Percentiles rank a stretch among this genome's conserved stretches.
Conservation (phyloP, 2,329 filamentous ascomycete species). For the Aspergillus pseudoterreus region DNA sequence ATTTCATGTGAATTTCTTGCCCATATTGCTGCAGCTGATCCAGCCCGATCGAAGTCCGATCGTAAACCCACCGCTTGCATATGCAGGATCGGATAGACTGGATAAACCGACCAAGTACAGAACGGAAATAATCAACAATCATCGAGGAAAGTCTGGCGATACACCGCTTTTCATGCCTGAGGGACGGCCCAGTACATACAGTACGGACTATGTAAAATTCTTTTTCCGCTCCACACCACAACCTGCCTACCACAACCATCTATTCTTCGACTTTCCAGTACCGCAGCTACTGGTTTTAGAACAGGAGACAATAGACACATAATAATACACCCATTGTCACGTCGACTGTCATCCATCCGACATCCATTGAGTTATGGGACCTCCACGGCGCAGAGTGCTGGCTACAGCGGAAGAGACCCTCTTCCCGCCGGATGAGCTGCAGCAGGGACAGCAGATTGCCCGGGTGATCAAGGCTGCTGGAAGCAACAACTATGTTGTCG, state of each 20-base stretch:
- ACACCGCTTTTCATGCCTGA: not conserved
- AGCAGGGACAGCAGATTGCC: slow-evolving; percentile 61
- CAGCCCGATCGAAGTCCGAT: not conserved
- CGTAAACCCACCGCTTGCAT: not conserved
- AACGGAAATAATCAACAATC: too few relatives aligned
- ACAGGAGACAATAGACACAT: not conserved
- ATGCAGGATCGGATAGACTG: not conserved
- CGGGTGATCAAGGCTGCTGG: slow-evolving; percentile 78
- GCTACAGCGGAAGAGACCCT: slow-evolving; percentile 73
- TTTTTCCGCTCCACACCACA: not conserved
- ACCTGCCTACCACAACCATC: not conserved
- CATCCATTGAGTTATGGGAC: slow-evolving; percentile 63
- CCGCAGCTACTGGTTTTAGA: not conserved
- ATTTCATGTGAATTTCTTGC: too few relatives aligned
- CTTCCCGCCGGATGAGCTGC: slow-evolving; percentile 54
- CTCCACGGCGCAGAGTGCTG: slow-evolving; percentile 71
- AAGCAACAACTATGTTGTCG: slow-evolving; percentile 82
- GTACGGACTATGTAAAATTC: not conserved
- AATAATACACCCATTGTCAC: not conserved
- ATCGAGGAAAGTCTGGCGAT: not conserved
- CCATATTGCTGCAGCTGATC: too few relatives aligned
- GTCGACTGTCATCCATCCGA: slow-evolving; percentile 32
- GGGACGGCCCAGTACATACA: not conserved
- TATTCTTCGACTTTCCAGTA: not conserved
- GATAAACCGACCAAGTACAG: too few relatives aligned